These are phyloP conservation scores for Musa troglodytarum DNA, from an alignment of 176 grass and related monocot species.

Conservation along the genomic window DNA sequence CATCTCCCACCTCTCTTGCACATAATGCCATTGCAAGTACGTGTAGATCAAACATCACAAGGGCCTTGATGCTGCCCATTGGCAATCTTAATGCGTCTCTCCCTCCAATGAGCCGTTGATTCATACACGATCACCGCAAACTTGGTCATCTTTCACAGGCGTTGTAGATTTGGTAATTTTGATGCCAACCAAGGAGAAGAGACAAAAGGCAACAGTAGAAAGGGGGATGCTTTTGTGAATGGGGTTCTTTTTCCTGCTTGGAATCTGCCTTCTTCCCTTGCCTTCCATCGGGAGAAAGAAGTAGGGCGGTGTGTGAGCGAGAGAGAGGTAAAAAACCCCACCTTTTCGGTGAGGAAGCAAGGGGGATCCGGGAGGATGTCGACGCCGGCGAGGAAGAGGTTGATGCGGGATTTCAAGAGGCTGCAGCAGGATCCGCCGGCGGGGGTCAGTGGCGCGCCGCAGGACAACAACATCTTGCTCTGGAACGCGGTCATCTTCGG, in stretches of 20 bases:
- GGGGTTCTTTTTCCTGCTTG: not conserved
- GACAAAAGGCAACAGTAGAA: not conserved
- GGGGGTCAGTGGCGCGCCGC: conserved; percentile 36
- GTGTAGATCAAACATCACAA: no score
- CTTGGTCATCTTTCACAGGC: no score
- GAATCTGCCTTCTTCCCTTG: not conserved
- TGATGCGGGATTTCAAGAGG: conserved; percentile 54
- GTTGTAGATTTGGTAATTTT: not conserved
- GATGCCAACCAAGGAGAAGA: not conserved
- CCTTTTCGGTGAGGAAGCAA: not conserved
- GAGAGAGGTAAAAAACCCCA: not conserved
- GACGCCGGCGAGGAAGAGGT: conserved; percentile 38
- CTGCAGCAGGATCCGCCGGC: conserved; percentile 46
- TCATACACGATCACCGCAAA: no score
- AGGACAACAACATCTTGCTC: conserved; percentile 43
- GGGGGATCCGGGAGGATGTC: conserved; percentile 26
- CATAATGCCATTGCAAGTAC: no score
- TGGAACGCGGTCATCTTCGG: conserved; percentile 48
- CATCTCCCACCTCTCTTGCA: no score
- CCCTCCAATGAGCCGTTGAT: no score
- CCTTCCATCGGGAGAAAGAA: not conserved
- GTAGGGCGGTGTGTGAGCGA: not conserved
- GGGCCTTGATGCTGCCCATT: no score
- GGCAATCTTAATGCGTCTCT: no score
- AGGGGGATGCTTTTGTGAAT: not conserved